These are phyloP conservation scores for Leccinum longicurvipes DNA, from an alignment of 768 basidiomycete genomes.

Conservation along the genomic window DNA sequence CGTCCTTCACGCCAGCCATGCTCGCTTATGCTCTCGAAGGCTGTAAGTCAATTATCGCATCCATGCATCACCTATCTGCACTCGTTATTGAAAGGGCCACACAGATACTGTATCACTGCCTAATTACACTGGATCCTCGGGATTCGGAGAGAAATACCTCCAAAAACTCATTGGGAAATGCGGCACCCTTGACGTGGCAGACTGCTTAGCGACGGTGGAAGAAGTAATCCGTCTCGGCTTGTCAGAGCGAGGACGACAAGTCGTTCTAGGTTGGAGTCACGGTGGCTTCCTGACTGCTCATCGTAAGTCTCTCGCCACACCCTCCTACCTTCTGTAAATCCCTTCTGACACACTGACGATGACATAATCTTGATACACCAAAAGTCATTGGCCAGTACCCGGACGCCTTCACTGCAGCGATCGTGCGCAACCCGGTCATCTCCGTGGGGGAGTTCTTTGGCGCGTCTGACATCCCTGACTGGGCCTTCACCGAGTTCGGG, in stretches of 20 bases:
- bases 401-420: slow-evolving; percentile 56
- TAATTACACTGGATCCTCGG: slow-evolving; percentile 67
- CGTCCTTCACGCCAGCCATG: slow-evolving; percentile 42
- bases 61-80: not conserved
- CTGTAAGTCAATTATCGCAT: slow-evolving; percentile 41
- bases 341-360: no score
- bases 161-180: slow-evolving; percentile 53
- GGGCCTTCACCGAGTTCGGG: slow-evolving; percentile 46
- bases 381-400: slow-evolving; percentile 62
- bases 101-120: slow-evolving; percentile 56
- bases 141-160: slow-evolving; percentile 60
- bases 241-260: slow-evolving; percentile 48
- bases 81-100: not conserved
- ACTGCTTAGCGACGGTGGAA: slow-evolving; percentile 53
- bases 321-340: not conserved
- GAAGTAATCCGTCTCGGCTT: slow-evolving; percentile 51
- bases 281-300: slow-evolving; percentile 64
- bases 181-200: slow-evolving; percentile 62
- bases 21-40: slow-evolving; percentile 55
- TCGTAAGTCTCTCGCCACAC: slow-evolving; percentile 36
- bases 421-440: slow-evolving; percentile 68
- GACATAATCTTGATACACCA: no score
- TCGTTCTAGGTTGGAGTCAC: slow-evolving; percentile 65
- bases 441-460: slow-evolving; percentile 54
- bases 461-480: slow-evolving; percentile 66